These are phyloP conservation scores for Porphyra umbilicalis DNA, from an alignment of 31 red algal species.

Conservation along the genomic window DNA sequence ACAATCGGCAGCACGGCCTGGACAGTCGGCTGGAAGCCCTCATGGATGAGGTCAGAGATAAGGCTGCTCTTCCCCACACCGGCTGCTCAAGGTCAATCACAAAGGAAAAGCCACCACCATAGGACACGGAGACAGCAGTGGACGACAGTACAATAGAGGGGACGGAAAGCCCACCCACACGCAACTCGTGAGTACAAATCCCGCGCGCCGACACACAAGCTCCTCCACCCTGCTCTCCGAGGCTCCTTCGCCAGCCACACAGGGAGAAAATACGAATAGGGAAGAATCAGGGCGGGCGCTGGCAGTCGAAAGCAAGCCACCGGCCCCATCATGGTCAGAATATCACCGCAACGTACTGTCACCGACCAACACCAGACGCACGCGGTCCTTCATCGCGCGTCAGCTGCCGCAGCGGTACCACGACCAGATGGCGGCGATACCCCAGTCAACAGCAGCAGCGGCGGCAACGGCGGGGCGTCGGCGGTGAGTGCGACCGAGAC, in stretches of 20 bases:
- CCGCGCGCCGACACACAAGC: neutral
- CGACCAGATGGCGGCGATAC: no score
- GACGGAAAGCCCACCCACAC: neutral
- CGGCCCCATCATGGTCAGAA: neutral
- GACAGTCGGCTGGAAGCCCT: slow-evolving; percentile 68
- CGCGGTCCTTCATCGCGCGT: slow-evolving; percentile 66
- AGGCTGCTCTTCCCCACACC: slow-evolving; percentile 88
- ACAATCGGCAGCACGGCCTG: slow-evolving; percentile 74
- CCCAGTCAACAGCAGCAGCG: no score
- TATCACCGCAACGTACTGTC: slow-evolving; percentile 35
- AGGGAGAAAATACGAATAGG: slow-evolving; percentile 8
- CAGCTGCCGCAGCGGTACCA: neutral
- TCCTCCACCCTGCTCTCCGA: neutral
- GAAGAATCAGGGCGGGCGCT: no score
- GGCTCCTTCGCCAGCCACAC: neutral
- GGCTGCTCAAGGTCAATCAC: slow-evolving; percentile 5
- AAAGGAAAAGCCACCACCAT: slow-evolving; percentile 1
- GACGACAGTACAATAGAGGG: neutral
- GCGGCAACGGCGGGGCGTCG: no score
- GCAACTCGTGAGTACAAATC: neutral
- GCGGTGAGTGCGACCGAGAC: no score
- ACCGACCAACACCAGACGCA: slow-evolving; percentile 81
- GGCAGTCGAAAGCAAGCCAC: no score
- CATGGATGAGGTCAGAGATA: slow-evolving; percentile 79
- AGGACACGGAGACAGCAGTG: neutral